Conservation (phyloP, 352 stramenopile species). For the Pythium vanterpoolii region DNA sequence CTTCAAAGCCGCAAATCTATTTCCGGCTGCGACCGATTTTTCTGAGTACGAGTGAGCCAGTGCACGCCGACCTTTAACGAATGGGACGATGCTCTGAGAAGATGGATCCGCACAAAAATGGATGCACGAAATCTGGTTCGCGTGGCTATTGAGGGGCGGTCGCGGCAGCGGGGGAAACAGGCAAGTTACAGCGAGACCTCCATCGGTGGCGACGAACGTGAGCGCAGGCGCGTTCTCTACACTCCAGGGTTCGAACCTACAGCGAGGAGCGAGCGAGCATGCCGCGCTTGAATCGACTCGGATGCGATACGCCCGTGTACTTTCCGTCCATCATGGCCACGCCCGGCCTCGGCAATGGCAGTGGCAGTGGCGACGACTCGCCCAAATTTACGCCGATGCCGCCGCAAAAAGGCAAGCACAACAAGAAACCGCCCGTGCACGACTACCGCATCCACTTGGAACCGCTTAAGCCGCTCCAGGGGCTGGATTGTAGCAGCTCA, state of each 20-base stretch:
- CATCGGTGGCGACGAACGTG: background rate
- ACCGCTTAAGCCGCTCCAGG: constrained; percentile 45
- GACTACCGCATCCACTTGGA: constrained; percentile 65
- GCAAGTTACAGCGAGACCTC: too few relatives aligned
- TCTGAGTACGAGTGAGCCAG: background rate
- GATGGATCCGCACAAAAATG: constrained; percentile 15
- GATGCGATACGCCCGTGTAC: constrained; percentile 38
- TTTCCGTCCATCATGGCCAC: constrained; percentile 51
- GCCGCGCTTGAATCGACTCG: constrained; percentile 34
- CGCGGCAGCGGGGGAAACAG: background rate
- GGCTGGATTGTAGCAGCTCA: constrained; percentile 13
- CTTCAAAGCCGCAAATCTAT: background rate
- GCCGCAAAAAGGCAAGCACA: constrained; percentile 49
- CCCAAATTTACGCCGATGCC: constrained; percentile 40
- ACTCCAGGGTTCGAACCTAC: too few relatives aligned
- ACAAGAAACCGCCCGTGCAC: constrained; percentile 44
- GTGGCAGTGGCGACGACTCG: constrained; percentile 24
- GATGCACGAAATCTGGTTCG: background rate
- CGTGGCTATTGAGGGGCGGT: background rate
- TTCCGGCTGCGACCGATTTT: background rate
- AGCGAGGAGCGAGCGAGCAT: constrained; percentile 14
- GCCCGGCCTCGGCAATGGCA: constrained; percentile 11
- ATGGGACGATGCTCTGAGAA: constrained; percentile 1
- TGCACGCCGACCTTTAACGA: background rate
- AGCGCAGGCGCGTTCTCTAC: background rate